Evolutionary conservation across 2,329 filamentous ascomycete species (phyloP).

Genomic region (Neonectria ditissima): DNA sequence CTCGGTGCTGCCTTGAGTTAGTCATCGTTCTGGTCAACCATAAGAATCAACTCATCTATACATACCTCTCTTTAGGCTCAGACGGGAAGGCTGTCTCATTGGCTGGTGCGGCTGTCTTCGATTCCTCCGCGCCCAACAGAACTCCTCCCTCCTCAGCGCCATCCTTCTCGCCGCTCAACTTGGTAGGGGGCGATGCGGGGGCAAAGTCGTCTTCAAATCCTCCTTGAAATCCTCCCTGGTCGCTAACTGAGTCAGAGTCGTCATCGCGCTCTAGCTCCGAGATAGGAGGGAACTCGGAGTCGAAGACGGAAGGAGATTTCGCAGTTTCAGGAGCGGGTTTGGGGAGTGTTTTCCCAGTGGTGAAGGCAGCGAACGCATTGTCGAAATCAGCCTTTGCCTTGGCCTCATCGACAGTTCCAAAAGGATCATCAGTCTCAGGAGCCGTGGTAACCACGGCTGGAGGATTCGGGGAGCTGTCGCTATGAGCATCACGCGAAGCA

Average conservation of each 20-base stretch:
- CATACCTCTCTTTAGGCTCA: slow-evolving; percentile 45
- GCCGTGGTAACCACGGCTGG: slow-evolving; percentile 31
- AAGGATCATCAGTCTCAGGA: slow-evolving; percentile 58
- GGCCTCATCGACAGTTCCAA: slow-evolving; percentile 63
- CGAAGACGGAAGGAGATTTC: slow-evolving; percentile 66
- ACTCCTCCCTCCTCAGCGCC: slow-evolving; percentile 26
- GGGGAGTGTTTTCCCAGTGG: slow-evolving; percentile 62
- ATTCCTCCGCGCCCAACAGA: slow-evolving; percentile 20
- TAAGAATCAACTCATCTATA: not conserved
- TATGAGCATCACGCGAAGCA: slow-evolving; percentile 29
- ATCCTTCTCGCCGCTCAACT: slow-evolving; percentile 41
- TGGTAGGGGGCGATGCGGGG: slow-evolving; percentile 65
- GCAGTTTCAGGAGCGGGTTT: slow-evolving; percentile 55
- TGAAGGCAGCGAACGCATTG: slow-evolving; percentile 83
- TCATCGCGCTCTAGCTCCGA: slow-evolving; percentile 81
- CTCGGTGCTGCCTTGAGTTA: slow-evolving; percentile 43
- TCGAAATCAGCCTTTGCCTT: slow-evolving; percentile 86
- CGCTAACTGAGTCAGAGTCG: slow-evolving; percentile 84
- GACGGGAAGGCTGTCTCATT: slow-evolving; percentile 39
- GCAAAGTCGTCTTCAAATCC: slow-evolving; percentile 96
- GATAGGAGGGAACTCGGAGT: slow-evolving; percentile 92
- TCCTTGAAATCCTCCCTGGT: slow-evolving; percentile 84
- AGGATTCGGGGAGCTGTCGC: slow-evolving; percentile 38
- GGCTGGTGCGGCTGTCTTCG: slow-evolving; percentile 34
- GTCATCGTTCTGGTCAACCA: not conserved